A percentile compares a stretch with the other conserved stretches of the same genome.
These are phyloP conservation scores for Rehmannia glutinosa DNA, from an alignment of 257 asterid species.

Conservation along the genomic window DNA sequence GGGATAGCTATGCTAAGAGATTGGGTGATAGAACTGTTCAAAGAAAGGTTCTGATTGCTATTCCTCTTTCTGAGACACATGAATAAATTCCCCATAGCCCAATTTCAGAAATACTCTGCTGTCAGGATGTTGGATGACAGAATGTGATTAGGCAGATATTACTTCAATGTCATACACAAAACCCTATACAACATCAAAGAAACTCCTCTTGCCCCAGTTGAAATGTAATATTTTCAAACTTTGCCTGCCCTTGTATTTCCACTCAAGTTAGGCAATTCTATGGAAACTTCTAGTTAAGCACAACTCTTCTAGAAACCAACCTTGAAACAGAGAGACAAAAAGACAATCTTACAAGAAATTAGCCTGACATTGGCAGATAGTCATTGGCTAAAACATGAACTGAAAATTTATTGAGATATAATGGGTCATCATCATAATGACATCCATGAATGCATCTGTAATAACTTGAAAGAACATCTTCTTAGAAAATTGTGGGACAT, in stretches of 20 bases:
- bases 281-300: conserved; percentile 57
- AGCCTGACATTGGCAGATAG: neutral
- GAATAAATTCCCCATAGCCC: too few relatives aligned
- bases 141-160: neutral
- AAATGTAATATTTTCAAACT: neutral
- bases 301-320: conserved; percentile 37
- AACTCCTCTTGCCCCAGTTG: too few relatives aligned
- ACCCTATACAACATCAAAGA: too few relatives aligned
- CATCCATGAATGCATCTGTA: neutral
- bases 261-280: conserved; percentile 56
- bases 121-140: too few relatives aligned
- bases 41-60: too few relatives aligned
- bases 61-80: too few relatives aligned
- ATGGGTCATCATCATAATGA: neutral
- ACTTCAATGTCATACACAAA: neutral
- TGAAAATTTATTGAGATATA: neutral
- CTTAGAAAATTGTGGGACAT: too few relatives aligned
- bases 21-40: too few relatives aligned
- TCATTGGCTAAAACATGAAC: neutral
- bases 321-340: neutral
- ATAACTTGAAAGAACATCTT: neutral
- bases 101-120: too few relatives aligned
- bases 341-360: neutral
- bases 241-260: conserved; percentile 58
- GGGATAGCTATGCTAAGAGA: too few relatives aligned